Conservation (phyloP, 2,329 filamentous ascomycete species). For the Xylaria sp. region DNA sequence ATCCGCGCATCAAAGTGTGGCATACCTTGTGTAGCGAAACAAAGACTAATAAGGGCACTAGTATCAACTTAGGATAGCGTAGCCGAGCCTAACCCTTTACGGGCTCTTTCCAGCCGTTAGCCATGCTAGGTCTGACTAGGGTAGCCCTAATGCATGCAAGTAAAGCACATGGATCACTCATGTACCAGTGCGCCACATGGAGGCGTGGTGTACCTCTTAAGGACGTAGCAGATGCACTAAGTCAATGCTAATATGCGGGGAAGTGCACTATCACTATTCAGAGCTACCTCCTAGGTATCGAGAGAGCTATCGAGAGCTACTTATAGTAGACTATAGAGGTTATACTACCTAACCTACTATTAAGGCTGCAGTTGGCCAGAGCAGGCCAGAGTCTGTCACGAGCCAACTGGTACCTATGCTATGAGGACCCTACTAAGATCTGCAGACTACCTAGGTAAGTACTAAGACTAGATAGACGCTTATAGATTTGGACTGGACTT, state of each 20-base stretch:
- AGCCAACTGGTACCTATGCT: too few relatives aligned
- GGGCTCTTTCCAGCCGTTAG: neutral
- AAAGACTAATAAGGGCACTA: neutral
- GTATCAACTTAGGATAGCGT: conserved; percentile 6
- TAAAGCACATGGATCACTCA: neutral
- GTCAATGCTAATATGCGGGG: neutral
- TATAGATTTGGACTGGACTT: too few relatives aligned
- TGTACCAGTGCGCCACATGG: neutral
- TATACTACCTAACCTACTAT: too few relatives aligned
- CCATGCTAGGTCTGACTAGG: neutral
- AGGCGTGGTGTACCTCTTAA: neutral
- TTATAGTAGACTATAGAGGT: too few relatives aligned
- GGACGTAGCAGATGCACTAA: neutral
- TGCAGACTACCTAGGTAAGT: too few relatives aligned
- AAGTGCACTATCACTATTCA: neutral
- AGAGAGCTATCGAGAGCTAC: neutral
- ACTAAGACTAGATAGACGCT: too few relatives aligned
- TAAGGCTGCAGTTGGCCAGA: too few relatives aligned
- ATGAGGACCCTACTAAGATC: too few relatives aligned
- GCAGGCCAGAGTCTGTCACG: too few relatives aligned
- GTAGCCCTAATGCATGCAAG: conserved; percentile 1
- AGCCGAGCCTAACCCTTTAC: conserved; percentile 13
- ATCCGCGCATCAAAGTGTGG: neutral
- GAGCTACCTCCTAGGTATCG: too few relatives aligned
- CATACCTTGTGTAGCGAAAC: neutral